Evolutionary conservation across 495 filamentous ascomycete species (phyloP).

Genomic region (Xylaria castorea): DNA sequence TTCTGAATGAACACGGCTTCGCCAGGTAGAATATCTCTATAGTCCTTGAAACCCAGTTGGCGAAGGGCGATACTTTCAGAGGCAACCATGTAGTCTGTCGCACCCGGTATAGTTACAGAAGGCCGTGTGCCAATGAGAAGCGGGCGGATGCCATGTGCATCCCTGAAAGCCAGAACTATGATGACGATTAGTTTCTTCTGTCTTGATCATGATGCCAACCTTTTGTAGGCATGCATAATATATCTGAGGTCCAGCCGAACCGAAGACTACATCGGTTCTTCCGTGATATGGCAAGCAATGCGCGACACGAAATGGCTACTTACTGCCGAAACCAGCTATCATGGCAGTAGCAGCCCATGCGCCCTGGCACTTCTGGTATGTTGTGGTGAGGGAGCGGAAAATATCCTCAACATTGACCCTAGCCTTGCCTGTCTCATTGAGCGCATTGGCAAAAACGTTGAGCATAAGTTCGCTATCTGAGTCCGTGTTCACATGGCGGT

Average conservation of each 20-base stretch:
- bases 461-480: constrained; percentile 94
- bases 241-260: neutral
- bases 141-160: constrained; percentile 89
- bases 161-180: constrained; percentile 52
- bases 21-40: constrained; percentile 85
- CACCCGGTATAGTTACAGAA: constrained; percentile 64
- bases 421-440: constrained; percentile 95
- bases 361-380: constrained; percentile 80
- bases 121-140: constrained; percentile 80
- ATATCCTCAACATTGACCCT: constrained; percentile 92
- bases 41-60: constrained; percentile 83
- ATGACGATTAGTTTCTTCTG: neutral
- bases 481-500: constrained; percentile 96
- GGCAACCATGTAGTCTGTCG: constrained; percentile 94
- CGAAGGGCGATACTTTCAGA: constrained; percentile 94
- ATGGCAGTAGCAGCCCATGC: constrained; percentile 80
- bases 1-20: constrained; percentile 95
- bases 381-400: constrained; percentile 75
- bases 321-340: constrained; percentile 84
- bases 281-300: neutral
- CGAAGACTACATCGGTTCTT: neutral
- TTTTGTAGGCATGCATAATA: neutral
- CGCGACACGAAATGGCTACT: neutral
- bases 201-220: neutral
- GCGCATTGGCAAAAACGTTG: constrained; percentile 91